Evolutionary conservation across 169 alveolate genomes (phyloP).

Genomic region (Eimeria maxima): DNA sequence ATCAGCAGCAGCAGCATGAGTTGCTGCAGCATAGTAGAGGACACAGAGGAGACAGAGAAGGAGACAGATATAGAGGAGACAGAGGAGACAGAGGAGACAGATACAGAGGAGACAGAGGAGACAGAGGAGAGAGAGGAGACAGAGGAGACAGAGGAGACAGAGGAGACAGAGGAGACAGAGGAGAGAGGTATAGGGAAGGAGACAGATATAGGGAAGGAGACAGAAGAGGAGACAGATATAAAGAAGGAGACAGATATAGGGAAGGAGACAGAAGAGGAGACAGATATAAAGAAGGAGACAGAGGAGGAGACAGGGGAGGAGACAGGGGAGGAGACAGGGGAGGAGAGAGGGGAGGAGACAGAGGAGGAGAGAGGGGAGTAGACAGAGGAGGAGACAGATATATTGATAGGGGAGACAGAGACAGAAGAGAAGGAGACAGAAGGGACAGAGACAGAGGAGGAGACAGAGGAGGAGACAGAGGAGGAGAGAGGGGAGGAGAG

Average conservation of each 20-base stretch:
- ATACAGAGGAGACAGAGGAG: neutral
- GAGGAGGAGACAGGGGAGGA: neutral
- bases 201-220: neutral
- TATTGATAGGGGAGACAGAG: neutral
- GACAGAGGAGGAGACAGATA: neutral
- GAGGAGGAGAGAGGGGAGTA: neutral
- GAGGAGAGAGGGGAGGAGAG: conserved; percentile 27
- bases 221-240: neutral
- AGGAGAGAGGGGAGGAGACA: neutral
- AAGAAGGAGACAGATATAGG: neutral
- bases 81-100: conserved; percentile 2
- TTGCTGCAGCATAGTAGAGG: neutral
- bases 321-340: neutral
- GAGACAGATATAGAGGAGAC: conserved; percentile 19
- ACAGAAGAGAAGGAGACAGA: conserved; percentile 12
- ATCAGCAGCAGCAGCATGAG: no score
- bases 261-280: neutral
- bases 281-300: neutral
- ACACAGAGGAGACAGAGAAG: neutral
- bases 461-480: neutral
- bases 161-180: neutral
- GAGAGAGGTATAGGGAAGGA: neutral
- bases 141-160: neutral
- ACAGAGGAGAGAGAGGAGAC: conserved; percentile 6
- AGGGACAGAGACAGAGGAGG: neutral